Evolutionary conservation across 2,329 filamentous ascomycete genomes (phyloP).

Genomic region (Magnaporthales sp.): DNA sequence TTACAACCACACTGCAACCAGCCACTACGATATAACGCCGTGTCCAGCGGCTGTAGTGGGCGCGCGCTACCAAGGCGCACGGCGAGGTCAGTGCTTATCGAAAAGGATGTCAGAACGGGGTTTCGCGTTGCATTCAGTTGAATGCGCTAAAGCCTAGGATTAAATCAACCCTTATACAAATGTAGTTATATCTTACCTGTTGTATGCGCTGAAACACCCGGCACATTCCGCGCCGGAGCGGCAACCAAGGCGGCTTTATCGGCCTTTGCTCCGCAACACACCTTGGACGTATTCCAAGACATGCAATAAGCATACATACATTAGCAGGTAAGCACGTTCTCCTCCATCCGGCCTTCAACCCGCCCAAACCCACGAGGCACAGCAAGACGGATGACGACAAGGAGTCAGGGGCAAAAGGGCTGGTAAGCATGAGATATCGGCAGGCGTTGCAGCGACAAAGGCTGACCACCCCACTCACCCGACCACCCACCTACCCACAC

Average conservation of each 20-base stretch:
- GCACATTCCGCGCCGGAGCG: background rate
- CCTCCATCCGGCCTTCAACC: background rate
- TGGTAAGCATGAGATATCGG: background rate
- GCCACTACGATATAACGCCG: no score
- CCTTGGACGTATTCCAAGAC: background rate
- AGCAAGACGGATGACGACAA: background rate
- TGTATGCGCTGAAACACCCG: background rate
- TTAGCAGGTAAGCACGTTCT: background rate
- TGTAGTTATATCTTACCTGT: background rate
- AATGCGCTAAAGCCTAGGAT: background rate
- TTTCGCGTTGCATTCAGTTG: background rate
- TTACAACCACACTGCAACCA: background rate
- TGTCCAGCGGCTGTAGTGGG: background rate
- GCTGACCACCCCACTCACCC: background rate
- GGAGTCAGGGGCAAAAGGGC: background rate
- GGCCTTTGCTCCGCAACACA: background rate
- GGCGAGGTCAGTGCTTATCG: background rate
- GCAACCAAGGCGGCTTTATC: background rate
- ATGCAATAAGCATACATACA: background rate
- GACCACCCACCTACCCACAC: background rate
- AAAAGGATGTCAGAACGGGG: background rate
- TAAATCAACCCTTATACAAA: background rate
- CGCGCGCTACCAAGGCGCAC: background rate
- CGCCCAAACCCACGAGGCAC: background rate
- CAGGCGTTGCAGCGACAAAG: background rate